These are phyloP conservation scores for Kodamaea fungicola DNA, from an alignment of 1,139 yeast genomes.

Conservation along the genomic window DNA sequence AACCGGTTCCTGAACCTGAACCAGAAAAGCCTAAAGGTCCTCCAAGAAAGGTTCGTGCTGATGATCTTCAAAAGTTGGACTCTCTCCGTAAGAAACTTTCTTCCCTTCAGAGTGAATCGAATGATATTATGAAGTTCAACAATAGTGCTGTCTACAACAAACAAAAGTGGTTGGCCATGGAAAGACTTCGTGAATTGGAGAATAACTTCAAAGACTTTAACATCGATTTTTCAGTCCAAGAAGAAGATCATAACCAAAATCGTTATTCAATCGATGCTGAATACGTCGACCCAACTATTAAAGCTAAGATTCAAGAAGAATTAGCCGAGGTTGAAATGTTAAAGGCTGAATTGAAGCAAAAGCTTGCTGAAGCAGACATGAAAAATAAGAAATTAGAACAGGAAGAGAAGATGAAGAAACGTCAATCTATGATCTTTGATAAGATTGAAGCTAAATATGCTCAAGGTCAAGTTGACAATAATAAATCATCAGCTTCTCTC, in stretches of 20 bases:
- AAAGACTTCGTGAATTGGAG: slow-evolving; percentile 62
- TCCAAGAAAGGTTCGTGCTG: slow-evolving; percentile 35
- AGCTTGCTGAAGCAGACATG: slow-evolving; percentile 21
- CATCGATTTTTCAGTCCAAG: slow-evolving; percentile 43
- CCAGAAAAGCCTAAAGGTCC: slow-evolving; percentile 18
- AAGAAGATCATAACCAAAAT: slow-evolving; percentile 13
- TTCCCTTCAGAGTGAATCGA: slow-evolving; percentile 65
- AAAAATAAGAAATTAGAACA: slow-evolving; percentile 4
- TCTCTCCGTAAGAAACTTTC: slow-evolving; percentile 56
- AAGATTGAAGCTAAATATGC: slow-evolving; percentile 48
- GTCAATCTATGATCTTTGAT: slow-evolving; percentile 23
- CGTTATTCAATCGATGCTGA: slow-evolving; percentile 10
- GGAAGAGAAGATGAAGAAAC: slow-evolving; percentile 8
- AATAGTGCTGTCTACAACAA: slow-evolving; percentile 55
- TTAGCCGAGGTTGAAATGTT: slow-evolving; percentile 45
- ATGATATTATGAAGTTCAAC: slow-evolving; percentile 68
- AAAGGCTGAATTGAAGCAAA: slow-evolving; percentile 39
- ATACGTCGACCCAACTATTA: slow-evolving; percentile 34
- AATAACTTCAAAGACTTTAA: slow-evolving; percentile 58
- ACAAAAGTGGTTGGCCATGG: slow-evolving; percentile 63
- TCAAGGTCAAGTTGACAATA: slow-evolving; percentile 33
- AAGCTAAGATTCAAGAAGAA: slow-evolving; percentile 37
- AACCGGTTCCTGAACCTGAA: slow-evolving; percentile 14
- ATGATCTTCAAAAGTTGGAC: slow-evolving; percentile 46
- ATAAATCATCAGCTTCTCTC: neutral